Evolutionary conservation across 768 basidiomycete species (phyloP).

Genomic region (Mycena filopes): DNA sequence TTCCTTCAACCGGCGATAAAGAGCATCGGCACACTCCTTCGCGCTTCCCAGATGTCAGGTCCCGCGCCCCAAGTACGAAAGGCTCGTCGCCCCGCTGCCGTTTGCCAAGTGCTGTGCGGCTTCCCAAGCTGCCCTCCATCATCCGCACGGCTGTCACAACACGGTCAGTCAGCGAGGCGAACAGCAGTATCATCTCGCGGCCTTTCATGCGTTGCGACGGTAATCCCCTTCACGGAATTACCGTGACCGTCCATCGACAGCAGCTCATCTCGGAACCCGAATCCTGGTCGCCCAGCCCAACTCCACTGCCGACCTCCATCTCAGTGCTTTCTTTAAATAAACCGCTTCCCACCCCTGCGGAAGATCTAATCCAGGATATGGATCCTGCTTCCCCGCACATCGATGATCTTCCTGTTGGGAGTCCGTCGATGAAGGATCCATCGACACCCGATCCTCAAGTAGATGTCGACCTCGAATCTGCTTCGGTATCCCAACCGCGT

Average conservation of each 20-base stretch:
- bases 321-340: slow-evolving; percentile 8
- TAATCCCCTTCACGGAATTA: slow-evolving; percentile 13
- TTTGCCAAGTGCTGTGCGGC: slow-evolving; percentile 11
- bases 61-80: neutral
- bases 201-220: slow-evolving; percentile 20
- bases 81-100: slow-evolving; percentile 7
- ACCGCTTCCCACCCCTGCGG: slow-evolving; percentile 13
- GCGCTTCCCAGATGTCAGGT: slow-evolving; percentile 1
- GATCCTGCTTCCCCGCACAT: too few relatives aligned
- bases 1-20: neutral
- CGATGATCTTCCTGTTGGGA: slow-evolving; percentile 10
- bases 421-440: neutral
- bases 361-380: neutral
- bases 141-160: slow-evolving; percentile 9
- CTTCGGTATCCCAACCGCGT: neutral
- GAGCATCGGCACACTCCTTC: neutral
- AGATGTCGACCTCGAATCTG: neutral
- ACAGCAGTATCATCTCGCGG: neutral
- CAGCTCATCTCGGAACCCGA: slow-evolving; percentile 6
- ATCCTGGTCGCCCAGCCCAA: neutral
- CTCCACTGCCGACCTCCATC: neutral
- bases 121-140: slow-evolving; percentile 14
- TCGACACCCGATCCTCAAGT: neutral
- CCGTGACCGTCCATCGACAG: slow-evolving; percentile 19
- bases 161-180: neutral